Conservation (phyloP, 2,329 filamentous ascomycete species). For the Alternaria alternata region DNA sequence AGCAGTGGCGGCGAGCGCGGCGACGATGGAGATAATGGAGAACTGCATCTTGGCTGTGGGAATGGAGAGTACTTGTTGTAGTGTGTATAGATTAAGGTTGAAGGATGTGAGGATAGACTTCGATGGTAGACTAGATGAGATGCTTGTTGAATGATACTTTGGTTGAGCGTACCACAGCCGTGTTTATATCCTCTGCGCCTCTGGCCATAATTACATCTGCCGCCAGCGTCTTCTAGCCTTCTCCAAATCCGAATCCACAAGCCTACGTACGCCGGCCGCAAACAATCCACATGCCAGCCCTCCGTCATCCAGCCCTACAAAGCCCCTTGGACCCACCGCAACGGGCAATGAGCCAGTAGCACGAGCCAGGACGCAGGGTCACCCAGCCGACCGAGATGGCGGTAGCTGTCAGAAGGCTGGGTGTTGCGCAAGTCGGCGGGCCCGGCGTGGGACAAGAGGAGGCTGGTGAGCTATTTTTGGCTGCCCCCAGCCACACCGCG, state of each 20-base stretch:
- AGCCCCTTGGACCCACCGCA: constrained; percentile 11
- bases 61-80: constrained; percentile 7
- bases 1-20: constrained; percentile 38
- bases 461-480: constrained; percentile 16
- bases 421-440: constrained; percentile 6
- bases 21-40: constrained; percentile 36
- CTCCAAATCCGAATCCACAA: constrained; percentile 11
- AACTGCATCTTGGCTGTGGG: constrained; percentile 41
- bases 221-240: constrained; percentile 10
- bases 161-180: not conserved
- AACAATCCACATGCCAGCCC: constrained; percentile 22
- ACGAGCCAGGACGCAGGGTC: constrained; percentile 3
- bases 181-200: constrained; percentile 17
- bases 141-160: constrained; percentile 1
- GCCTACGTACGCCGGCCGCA: constrained; percentile 18
- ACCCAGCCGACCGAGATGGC: constrained; percentile 3
- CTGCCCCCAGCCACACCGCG: constrained; percentile 15
- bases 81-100: not conserved
- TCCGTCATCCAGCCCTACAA: constrained; percentile 12
- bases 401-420: constrained; percentile 8
- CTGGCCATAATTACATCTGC: not conserved
- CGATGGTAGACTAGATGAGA: constrained; percentile 1
- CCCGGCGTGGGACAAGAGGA: not conserved
- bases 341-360: constrained; percentile 8
- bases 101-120: not conserved